phyloP scores from a whole-genome alignment of 2,329 filamentous ascomycete species.

The Chaetomium sp. region DNA sequence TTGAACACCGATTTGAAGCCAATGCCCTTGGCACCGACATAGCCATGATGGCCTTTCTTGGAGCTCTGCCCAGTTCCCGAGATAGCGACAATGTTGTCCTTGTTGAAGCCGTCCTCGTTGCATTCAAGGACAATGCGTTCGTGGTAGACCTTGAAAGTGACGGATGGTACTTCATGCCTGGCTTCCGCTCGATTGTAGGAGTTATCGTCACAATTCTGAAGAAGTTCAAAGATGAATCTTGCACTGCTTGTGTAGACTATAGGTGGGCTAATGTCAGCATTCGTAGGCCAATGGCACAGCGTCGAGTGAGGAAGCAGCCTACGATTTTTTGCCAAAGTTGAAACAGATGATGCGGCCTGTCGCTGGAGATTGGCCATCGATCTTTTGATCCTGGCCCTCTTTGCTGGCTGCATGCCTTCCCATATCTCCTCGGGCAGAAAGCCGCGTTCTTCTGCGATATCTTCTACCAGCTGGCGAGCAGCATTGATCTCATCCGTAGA shows the following conservation, averaged over 20 bases:
- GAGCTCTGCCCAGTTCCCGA: not conserved
- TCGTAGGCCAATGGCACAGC: no score
- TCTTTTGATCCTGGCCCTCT: no score
- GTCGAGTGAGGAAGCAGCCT: no score
- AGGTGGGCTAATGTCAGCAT: no score
- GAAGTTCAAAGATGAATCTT: not conserved
- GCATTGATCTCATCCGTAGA: no score
- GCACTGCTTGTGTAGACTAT: not conserved
- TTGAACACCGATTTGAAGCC: not conserved
- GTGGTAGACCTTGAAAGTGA: not conserved
- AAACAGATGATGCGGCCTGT: no score
- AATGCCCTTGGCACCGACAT: not conserved
- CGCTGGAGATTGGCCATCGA: no score
- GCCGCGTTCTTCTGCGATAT: no score
- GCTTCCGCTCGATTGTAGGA: not conserved
- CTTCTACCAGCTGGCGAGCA: no score
- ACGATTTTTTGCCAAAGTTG: no score
- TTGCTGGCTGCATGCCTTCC: no score
- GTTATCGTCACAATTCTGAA: not conserved
- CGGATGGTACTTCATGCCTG: not conserved
- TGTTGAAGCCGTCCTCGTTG: not conserved
- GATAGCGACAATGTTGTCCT: not conserved
- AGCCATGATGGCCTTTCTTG: not conserved
- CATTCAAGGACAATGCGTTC: not conserved
- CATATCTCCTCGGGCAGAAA: no score